Base-by-base conservation (phyloP, 2,329 filamentous ascomycete species). In the Niveomyces coronatus region DNA sequence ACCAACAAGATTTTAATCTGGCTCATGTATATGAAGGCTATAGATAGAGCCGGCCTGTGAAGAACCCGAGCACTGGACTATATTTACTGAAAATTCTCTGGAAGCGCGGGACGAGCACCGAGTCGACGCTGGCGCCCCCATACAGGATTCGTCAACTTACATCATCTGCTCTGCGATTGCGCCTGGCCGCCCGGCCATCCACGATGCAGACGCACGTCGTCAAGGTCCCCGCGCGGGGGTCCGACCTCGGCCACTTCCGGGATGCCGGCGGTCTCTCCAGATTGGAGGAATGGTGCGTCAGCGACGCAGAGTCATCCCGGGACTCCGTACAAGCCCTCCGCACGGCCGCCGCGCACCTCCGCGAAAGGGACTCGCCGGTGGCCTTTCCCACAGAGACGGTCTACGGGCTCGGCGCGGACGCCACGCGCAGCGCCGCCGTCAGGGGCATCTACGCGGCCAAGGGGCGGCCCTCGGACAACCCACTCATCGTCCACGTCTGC, bases 341-440 rank as follows among this genome's bases (percentile, higher is more conserved):
- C 41, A 64, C 76, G 39, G 85, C 85, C 1, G 85, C 84, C 3
- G 55, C 68, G 10, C 70, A 79, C 46, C 65, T 94, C 24, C 72
- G 67, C 36, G 67, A 68, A 14, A 78, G 71, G 36, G 71, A 85
- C 53, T 71, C 72, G 4, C 91, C 91, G 4, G 86, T 98, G 33
- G 91, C 85, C 1, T 98, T 98, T 55, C 91, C 91, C 1, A 98
- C 91, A 0, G 91, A 98, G 63, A 98, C 91, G 0, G 91, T 98
- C 1, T 98, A 98, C 56, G 91, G 91, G 0, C 71, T 98, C 7
- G 91, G 87, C n/a, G 91, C 91, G 11, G 91, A 96, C 63, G 91
- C 91, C 9, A 96, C 88, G 18, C 76, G 86, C 50, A 86, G 80
- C 51, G 68, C 65, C 17, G 83, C 89, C 2, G 89, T 96, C 6